A percentile compares a stretch with the other conserved stretches of the same genome.
These are phyloP conservation scores for Globisporangium canariense DNA, from an alignment of 352 stramenopile genomes.

Conservation along the genomic window DNA sequence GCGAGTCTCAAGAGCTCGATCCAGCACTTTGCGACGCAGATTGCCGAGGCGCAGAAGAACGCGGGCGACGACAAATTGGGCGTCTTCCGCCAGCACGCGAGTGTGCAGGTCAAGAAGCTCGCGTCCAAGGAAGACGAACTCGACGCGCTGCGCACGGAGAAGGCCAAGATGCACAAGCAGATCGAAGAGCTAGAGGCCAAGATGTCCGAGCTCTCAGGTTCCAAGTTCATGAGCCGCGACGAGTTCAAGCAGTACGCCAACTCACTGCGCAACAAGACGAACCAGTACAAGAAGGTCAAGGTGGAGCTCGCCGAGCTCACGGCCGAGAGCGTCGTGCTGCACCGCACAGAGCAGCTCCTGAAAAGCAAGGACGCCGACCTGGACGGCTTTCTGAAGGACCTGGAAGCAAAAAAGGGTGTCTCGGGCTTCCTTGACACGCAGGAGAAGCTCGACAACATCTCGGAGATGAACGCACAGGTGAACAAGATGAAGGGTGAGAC, in stretches of 20 bases:
- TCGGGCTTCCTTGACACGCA: slow-evolving; percentile 86
- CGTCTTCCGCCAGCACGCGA: slow-evolving; percentile 89
- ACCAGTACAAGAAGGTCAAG: slow-evolving; percentile 91
- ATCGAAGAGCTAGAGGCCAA: slow-evolving; percentile 74
- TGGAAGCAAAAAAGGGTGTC: slow-evolving; percentile 86
- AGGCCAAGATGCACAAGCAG: slow-evolving; percentile 52
- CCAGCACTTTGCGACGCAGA: slow-evolving; percentile 60
- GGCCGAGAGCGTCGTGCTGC: slow-evolving; percentile 87
- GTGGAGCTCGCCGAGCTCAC: slow-evolving; percentile 81
- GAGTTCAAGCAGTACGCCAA: slow-evolving; percentile 90
- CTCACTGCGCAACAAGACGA: slow-evolving; percentile 89
- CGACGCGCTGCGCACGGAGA: slow-evolving; percentile 61
- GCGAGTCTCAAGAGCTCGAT: slow-evolving; percentile 56
- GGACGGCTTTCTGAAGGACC: slow-evolving; percentile 77
- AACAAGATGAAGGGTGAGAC: slow-evolving; percentile 92
- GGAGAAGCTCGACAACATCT: slow-evolving; percentile 83
- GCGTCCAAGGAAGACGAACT: slow-evolving; percentile 88
- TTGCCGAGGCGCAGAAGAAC: slow-evolving; percentile 65
- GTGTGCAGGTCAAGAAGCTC: slow-evolving; percentile 86
- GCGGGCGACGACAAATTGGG: slow-evolving; percentile 88
- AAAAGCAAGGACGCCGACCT: slow-evolving; percentile 83
- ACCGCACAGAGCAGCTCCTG: slow-evolving; percentile 90
- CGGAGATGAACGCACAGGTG: slow-evolving; percentile 83
- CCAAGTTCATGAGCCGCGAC: slow-evolving; percentile 84
- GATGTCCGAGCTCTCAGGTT: slow-evolving; percentile 49